Evolutionary conservation across 371 early-diverging fungal genomes (phyloP).

Genomic region (Dentiscutata heterogama): DNA sequence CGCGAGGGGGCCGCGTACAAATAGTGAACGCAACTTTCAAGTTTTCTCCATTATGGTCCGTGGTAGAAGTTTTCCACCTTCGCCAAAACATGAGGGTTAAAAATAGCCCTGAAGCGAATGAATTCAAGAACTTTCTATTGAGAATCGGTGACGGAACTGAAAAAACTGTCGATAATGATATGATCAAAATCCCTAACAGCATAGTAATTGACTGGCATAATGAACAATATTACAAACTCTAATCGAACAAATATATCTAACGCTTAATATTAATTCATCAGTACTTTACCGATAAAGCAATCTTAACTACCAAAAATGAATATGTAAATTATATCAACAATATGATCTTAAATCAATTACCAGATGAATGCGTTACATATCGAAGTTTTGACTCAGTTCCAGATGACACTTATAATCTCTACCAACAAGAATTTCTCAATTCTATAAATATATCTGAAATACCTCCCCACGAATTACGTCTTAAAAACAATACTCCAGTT

Average conservation of each 20-base stretch:
- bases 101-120: background rate
- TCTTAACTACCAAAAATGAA: background rate
- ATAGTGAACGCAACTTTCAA: background rate
- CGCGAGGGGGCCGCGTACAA: background rate
- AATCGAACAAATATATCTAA: background rate
- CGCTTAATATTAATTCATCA: background rate
- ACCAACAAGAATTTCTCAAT: conserved; percentile 43
- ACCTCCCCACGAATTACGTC: conserved; percentile 2
- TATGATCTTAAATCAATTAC: background rate
- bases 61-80: background rate
- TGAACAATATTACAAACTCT: background rate
- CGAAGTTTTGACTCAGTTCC: background rate
- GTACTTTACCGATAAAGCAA: background rate
- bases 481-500: conserved; percentile 50
- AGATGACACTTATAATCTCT: background rate
- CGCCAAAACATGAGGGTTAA: background rate
- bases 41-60: background rate
- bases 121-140: background rate
- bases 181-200: background rate
- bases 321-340: background rate
- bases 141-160: conserved; percentile 6
- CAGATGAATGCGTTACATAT: background rate
- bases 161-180: background rate
- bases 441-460: conserved; percentile 44
- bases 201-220: background rate